Conservation (phyloP, 2,329 filamentous ascomycete genomes). For the Fusarium multiceps region DNA sequence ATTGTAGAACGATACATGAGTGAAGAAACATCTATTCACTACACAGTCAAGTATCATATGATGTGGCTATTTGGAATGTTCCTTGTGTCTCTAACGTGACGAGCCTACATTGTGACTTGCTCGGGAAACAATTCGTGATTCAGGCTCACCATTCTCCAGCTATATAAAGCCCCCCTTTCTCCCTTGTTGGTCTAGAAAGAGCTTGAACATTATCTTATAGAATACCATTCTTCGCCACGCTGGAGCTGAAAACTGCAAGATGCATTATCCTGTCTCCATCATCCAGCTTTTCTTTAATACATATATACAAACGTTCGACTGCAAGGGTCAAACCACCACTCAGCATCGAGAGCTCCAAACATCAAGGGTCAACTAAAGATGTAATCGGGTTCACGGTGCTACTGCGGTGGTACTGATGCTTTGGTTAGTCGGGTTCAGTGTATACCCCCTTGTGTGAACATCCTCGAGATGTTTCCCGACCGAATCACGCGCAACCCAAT, state of each 20-base stretch:
- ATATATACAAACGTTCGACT: background rate
- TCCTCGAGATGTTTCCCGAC: background rate
- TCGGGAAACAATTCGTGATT: background rate
- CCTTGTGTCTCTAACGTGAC: background rate
- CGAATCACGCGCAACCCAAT: background rate
- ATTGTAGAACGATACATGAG: background rate
- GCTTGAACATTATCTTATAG: background rate
- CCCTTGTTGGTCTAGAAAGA: too few relatives aligned
- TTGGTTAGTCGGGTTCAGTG: background rate
- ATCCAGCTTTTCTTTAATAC: background rate
- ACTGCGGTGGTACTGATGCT: background rate
- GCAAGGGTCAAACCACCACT: fast-evolving
- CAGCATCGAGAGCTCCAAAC: background rate
- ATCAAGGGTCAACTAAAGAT: background rate
- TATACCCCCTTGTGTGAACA: background rate
- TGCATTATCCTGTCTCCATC: background rate
- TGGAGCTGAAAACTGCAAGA: background rate
- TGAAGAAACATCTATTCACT: background rate
- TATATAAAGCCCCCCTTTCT: background rate
- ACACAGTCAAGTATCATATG: background rate
- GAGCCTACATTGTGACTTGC: background rate
- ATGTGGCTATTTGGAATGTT: background rate
- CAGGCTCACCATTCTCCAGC: background rate
- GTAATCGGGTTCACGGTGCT: background rate
- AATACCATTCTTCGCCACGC: background rate